Base-by-base conservation (phyloP, 169 alveolate genomes). In the Plasmodium billcollinsi region DNA sequence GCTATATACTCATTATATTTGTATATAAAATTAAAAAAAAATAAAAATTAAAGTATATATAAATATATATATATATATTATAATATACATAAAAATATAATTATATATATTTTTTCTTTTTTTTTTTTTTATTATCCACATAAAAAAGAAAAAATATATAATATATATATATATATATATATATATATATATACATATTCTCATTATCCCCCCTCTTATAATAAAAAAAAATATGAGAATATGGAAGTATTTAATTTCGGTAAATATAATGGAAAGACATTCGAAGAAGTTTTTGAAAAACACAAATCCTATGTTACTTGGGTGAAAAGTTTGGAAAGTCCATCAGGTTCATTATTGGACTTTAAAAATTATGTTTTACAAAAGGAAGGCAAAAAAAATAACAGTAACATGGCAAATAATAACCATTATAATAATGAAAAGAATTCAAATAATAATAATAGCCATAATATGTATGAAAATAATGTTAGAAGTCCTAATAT, bases 181-280 rank as follows among this genome's bases (percentile, higher is more conserved):
- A n/a, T n/a, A n/a, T n/a, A n/a, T n/a, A n/a, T n/a, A n/a, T n/a
- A n/a, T n/a, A n/a, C n/a, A n/a, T n/a, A n/a, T n/a, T n/a, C n/a
- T n/a, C n/a, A n/a, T n/a, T 39, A 39, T 39, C 9, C 47, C 47
- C 9, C 47, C 9, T 6, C 4, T 15, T 15, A 15, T 15, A 18
- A 12, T 2, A 2, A 26, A 63, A 63, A 63, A 29, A 14, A 69
- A 39, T 18, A 45, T 24, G 18, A 71, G 7, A 52, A 33, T 43
- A 76, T 76, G 89, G 89, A 49, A n/a, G 69, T 83, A 24, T 90
- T 93, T 73, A 71, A 59, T 45, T 92, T 94, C 47, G 96, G 96
- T 3, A 94, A 94, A 76, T 85, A 94, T 65, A 92, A 90, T 15
- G 96, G 96, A 39, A 88, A 74, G 67, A 86, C 95, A n/a, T 94